A percentile compares a stretch with the other conserved stretches of the same genome.
Conservation (phyloP, 495 filamentous ascomycete genomes). For the Cercophora scortea region DNA sequence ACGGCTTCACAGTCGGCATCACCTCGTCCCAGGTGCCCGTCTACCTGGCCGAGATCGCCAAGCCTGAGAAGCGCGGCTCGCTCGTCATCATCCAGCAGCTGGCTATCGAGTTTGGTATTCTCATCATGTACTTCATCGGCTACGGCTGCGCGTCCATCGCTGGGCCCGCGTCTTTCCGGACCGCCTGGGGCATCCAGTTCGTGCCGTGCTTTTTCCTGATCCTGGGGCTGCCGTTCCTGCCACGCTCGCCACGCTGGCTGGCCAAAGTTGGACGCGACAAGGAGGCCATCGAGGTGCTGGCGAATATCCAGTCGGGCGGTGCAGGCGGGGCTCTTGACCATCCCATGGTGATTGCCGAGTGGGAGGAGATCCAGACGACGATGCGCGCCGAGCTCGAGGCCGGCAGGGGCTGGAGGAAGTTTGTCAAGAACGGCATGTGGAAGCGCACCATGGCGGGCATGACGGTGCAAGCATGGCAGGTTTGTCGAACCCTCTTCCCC, state of each 20-base stretch:
- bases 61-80: conserved; percentile 56
- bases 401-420: conserved; percentile 49
- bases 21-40: conserved; percentile 75
- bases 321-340: conserved; percentile 55
- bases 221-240: conserved; percentile 59
- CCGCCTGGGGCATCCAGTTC: conserved; percentile 67
- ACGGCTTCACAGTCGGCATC: conserved; percentile 66
- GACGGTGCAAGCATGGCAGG: conserved; percentile 50
- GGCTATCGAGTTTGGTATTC: conserved; percentile 64
- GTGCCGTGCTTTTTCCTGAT: conserved; percentile 59
- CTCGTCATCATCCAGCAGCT: conserved; percentile 71
- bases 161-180: conserved; percentile 59
- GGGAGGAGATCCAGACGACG: conserved; percentile 58
- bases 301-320: conserved; percentile 53
- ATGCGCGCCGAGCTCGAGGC: conserved; percentile 51
- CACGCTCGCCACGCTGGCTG: conserved; percentile 65
- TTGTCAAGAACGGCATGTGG: conserved; percentile 60
- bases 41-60: conserved; percentile 69
- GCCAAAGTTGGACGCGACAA: conserved; percentile 60
- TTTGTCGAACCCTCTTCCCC: conserved; percentile 2
- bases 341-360: conserved; percentile 63
- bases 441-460: conserved; percentile 61
- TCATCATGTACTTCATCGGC: conserved; percentile 39
- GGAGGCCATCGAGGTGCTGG: conserved; percentile 60
- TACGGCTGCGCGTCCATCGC: conserved; percentile 51